Evolutionary conservation across 2,329 filamentous ascomycete species (phyloP).

Genomic region (Beauveria pseudobassiana): DNA sequence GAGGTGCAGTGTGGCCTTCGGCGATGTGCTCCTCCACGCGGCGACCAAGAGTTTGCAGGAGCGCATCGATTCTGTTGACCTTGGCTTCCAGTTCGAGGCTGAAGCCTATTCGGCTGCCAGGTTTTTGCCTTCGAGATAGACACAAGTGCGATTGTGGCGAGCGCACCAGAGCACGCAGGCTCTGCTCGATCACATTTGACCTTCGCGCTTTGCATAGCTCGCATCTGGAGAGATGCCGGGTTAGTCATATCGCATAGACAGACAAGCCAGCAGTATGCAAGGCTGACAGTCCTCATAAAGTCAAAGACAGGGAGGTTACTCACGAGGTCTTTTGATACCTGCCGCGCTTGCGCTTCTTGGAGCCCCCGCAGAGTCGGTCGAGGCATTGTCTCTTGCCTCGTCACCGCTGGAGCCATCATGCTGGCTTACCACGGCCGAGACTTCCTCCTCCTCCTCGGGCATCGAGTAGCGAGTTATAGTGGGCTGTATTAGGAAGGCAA

Average conservation of each 20-base stretch:
- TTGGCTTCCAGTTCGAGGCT: constrained; percentile 52
- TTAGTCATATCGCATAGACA: constrained; percentile 3
- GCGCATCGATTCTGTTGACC: constrained; percentile 44
- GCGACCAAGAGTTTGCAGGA: constrained; percentile 34
- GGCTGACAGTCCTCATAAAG: background rate
- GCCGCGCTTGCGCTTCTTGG: constrained; percentile 32
- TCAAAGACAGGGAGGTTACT: constrained; percentile 14
- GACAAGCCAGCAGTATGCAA: background rate
- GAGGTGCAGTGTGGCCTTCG: constrained; percentile 21
- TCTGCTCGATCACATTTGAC: constrained; percentile 45
- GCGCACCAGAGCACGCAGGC: constrained; percentile 65
- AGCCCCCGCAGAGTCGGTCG: constrained; percentile 17
- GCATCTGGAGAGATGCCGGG: constrained; percentile 23
- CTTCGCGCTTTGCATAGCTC: constrained; percentile 37
- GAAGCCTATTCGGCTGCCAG: constrained; percentile 55
- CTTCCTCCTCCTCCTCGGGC: constrained; percentile 10
- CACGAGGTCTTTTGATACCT: constrained; percentile 37
- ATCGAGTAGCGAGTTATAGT: constrained; percentile 13
- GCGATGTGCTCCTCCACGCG: constrained; percentile 35
- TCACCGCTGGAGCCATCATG: constrained; percentile 29
- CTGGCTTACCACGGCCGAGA: constrained; percentile 2
- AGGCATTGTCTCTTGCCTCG: constrained; percentile 27
- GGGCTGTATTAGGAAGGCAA: background rate
- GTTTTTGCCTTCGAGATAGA: constrained; percentile 67
- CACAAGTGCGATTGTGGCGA: constrained; percentile 57